Base-by-base conservation (phyloP, 257 asterid genomes). In the Plantago major region DNA sequence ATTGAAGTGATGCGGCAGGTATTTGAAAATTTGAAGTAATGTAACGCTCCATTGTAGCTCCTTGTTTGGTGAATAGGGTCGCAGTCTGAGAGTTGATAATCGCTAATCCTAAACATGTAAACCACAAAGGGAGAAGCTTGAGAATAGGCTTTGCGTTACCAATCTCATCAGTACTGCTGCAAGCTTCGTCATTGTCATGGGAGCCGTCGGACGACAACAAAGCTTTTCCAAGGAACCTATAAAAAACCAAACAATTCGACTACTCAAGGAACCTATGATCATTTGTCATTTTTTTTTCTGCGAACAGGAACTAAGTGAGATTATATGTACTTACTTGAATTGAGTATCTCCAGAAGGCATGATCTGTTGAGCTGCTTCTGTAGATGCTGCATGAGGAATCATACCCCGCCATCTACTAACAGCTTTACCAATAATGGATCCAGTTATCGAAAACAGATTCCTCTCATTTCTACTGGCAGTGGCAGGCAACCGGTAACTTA, bases 31-130 rank as follows among this genome's bases (percentile, higher is more conserved):
- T 66, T 15, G 82, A 67, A 37, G 63, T 52, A 7, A 84, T 73
- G 58, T 78, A 82, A 58, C 96, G 70, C 64, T 88, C 86, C 88
- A 84, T 68, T 11, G 89, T 84, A 18, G 76, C 79, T 46, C 85
- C 96, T 79, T 88, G 96, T 70, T 84, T 75, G 63, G 85, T 88
- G 66, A 80, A 84, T 37, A 88, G 70, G 7, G 94, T 88, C 13
- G 82, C 17, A 3, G 80, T 60, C 74, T 84, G 94, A n/a, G 94
- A 65, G 63, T 68, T 64, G 56, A 79, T 88, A 13, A 85, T 66
- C 73, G 82, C 91, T 26, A 79, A 81, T 19, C 70, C 80, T 69
- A 84, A 63, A 40, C 81, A 82, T 9, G 91, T 65, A 3, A 57
- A 75, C 89, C 94, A 84, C 63, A 88, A 55, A 18, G 94, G 96